Percentiles rank a stretch among this genome's conserved stretches.
These are phyloP conservation scores for Fagopyrum esculentum DNA, from an alignment of 148 eudicot species.

Conservation along the genomic window DNA sequence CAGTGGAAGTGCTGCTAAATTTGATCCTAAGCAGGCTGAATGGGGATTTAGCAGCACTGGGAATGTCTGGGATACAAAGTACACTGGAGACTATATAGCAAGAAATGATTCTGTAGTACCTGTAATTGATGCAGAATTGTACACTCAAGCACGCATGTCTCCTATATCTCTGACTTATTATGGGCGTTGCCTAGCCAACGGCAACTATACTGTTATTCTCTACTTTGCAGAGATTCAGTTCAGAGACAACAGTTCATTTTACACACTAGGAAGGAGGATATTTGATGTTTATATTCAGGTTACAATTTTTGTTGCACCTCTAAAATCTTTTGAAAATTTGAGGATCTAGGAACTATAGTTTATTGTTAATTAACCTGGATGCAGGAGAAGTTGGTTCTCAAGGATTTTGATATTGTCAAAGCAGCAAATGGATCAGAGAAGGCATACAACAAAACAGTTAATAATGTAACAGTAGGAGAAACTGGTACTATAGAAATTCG, in stretches of 20 bases:
- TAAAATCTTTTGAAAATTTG: neutral
- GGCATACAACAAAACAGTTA: slow-evolving; percentile 11
- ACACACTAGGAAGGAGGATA: slow-evolving; percentile 55
- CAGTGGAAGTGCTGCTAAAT: slow-evolving; percentile 31
- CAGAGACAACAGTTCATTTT: slow-evolving; percentile 27
- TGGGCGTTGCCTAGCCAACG: slow-evolving; percentile 59
- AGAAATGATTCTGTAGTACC: slow-evolving; percentile 18
- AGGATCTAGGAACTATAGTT: neutral
- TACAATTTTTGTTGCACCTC: neutral
- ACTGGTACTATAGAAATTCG: slow-evolving; percentile 39
- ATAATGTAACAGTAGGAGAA: slow-evolving; percentile 28
- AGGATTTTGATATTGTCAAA: slow-evolving; percentile 43
- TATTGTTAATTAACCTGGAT: slow-evolving; percentile 4
- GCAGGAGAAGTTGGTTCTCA: slow-evolving; percentile 36
- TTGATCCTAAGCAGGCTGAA: slow-evolving; percentile 20
- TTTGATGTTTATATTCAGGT: slow-evolving; percentile 77
- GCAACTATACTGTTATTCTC: slow-evolving; percentile 54
- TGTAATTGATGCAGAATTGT: slow-evolving; percentile 29
- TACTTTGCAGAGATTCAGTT: slow-evolving; percentile 56
- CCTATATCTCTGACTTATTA: slow-evolving; percentile 62
- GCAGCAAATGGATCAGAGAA: slow-evolving; percentile 38
- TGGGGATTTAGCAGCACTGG: slow-evolving; percentile 73
- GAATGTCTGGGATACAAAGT: slow-evolving; percentile 20
- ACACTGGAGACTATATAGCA: slow-evolving; percentile 16
- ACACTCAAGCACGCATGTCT: slow-evolving; percentile 48